Conservation (phyloP, 108 stramenopile genomes). For the Asterionellopsis glacialis region DNA sequence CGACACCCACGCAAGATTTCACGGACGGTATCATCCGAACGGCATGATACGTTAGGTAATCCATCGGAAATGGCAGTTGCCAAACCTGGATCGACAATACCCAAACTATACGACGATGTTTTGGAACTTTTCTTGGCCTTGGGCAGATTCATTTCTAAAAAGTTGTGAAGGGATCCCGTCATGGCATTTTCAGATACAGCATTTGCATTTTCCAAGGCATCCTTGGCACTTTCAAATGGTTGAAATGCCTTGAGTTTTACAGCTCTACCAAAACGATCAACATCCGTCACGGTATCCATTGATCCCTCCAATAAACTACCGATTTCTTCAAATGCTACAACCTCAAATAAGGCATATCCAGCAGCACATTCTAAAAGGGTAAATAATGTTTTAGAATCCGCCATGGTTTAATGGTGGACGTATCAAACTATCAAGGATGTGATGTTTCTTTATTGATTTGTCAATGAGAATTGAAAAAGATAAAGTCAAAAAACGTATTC, state of each 20-base stretch:
- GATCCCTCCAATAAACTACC: conserved; percentile 66
- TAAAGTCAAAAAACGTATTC: too few relatives aligned
- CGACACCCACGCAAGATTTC: conserved; percentile 93
- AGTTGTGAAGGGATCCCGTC: conserved; percentile 73
- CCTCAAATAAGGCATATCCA: conserved; percentile 97
- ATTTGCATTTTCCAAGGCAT: conserved; percentile 93
- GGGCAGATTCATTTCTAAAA: conserved; percentile 94
- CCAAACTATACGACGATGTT: conserved; percentile 67
- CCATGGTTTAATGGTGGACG: conserved; percentile 51
- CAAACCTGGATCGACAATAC: conserved; percentile 80
- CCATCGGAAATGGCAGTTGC: conserved; percentile 92
- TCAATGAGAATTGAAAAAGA: too few relatives aligned
- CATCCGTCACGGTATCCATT: conserved; percentile 79
- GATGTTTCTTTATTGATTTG: too few relatives aligned
- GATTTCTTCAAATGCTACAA: conserved; percentile 95
- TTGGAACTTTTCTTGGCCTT: conserved; percentile 76
- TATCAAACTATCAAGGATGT: too few relatives aligned
- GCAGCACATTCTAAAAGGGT: conserved; percentile 94
- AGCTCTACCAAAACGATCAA: conserved; percentile 87
- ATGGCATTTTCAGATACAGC: conserved; percentile 83
- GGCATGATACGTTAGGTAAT: conserved; percentile 75
- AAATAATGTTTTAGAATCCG: conserved; percentile 65
- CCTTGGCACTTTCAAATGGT: conserved; percentile 93
- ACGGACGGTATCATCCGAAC: conserved; percentile 86
- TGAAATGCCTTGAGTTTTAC: conserved; percentile 97